Evolutionary conservation across 306 rosid genomes (phyloP), one percentile per base, ranked within the genome.

Genomic region (Senna tora): DNA sequence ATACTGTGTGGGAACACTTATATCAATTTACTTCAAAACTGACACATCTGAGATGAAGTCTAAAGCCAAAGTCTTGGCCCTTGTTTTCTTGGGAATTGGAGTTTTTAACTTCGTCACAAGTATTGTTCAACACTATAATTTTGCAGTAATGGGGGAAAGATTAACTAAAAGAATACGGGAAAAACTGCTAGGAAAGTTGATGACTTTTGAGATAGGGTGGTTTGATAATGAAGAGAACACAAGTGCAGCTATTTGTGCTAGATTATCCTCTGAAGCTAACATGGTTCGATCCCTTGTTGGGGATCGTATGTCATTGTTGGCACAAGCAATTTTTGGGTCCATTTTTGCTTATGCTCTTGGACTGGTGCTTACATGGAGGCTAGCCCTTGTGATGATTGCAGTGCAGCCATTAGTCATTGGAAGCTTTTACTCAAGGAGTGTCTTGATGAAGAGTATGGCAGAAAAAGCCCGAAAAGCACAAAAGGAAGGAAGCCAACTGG

Each of bases 161-260:
- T 62, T 93, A 79, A 93, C 93, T 0, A 90, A 87, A 72, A 85
- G 97, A 75, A 84, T 87, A 11, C 68, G 96, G n/a, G 92, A 93
- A 85, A 84, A 86, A 56, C 66, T 90, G 22, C 87, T 89, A 5
- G 88, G 66, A 69, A 90, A 86, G 43, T 51, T 93, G 76, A 60
- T 89, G 90, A 89, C 89, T 41, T 93, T 89, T 56, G 97, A 89
- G 86, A 82, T 93, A 41, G 94, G 98, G 56, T 93, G 96, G 93
- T 93, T 78, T 80, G 98, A 90, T 80, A 56, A 83, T 61, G 98
- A 90, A 33, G 97, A 93, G 57, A 89, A 90, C 83, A 87, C 88
- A 45, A 89, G 97, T 75, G 98, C 98, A 70, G 91, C 94, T 67
- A 84, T 90, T 53, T 90, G 96, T 83, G 89, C 97, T 70, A 86